Base-by-base conservation (phyloP, 2,329 filamentous ascomycete genomes). In the Endocalyx cinctus region DNA sequence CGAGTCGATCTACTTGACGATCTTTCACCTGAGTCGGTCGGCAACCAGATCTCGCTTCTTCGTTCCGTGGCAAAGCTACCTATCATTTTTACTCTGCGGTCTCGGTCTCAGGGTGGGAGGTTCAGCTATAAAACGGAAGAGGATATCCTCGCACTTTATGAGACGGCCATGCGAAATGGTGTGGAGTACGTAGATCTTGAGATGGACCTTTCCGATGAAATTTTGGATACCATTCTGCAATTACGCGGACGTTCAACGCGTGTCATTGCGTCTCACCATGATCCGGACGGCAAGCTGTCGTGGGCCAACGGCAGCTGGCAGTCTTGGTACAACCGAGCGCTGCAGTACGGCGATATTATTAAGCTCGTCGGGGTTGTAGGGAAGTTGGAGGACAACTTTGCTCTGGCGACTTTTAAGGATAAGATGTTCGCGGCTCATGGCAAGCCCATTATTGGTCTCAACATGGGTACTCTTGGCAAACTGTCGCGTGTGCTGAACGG, bases 221-320 rank as follows among this genome's bases (percentile, higher is more conserved):
- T 94, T 20, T 71, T 96, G 18, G 74, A 82, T 28, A 67, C 74
- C 11, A 71, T 95, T 4, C 71, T 76, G 1, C 76, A 82, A 34
- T 60, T 60, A 5, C 76, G 70, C 43, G 84, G 86, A 57, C 81
- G 82, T 3, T 72, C 75, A 44, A 87, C 87, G 1, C 83, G 80
- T 41, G 85, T 98, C 53, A 94, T 98, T 49, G 88, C 90, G 7
- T 98, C 92, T 1, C 90, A 98, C 57, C 92, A 98, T 57, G 92
- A 98, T 56, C 86, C 88, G 0, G 65, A 74, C 35, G 83, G 83
- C 7, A 69, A 72, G 15, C 68, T 97, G 13, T 90, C 86, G 2
- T 98, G 92, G 92, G 80, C 72, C 44, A 89, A 94, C 47, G 87
- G 86, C n/a, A 87, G 86, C 0, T 98, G 92, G 90, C 80, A 92